Evolutionary conservation across 2,329 filamentous ascomycete genomes (phyloP).

Genomic region (Colletotrichum sp.): DNA sequence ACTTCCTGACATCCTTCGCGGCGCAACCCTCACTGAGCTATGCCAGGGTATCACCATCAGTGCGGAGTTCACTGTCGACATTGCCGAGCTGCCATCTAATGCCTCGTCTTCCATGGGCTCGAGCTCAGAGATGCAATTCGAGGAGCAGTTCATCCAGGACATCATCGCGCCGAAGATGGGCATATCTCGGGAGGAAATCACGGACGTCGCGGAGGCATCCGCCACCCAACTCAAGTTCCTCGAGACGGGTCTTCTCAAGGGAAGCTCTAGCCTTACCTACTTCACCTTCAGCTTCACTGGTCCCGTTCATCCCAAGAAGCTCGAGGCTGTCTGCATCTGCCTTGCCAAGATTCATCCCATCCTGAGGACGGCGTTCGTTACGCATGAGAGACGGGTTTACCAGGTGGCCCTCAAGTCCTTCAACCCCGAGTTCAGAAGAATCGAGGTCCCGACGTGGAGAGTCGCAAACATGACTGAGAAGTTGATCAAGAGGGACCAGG

Average conservation of each 20-base stretch:
- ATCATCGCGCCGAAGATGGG: slow-evolving; percentile 48
- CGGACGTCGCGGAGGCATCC: slow-evolving; percentile 54
- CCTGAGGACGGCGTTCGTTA: slow-evolving; percentile 59
- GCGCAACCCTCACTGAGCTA: slow-evolving; percentile 48
- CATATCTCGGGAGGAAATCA: slow-evolving; percentile 44
- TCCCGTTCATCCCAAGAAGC: slow-evolving; percentile 41
- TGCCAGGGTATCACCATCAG: slow-evolving; percentile 37
- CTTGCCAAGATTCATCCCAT: slow-evolving; percentile 52
- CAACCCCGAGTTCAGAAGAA: slow-evolving; percentile 46
- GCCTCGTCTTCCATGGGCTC: neutral
- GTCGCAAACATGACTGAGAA: slow-evolving; percentile 44
- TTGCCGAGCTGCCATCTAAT: neutral
- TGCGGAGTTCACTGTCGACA: slow-evolving; percentile 7
- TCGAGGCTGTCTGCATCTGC: slow-evolving; percentile 51
- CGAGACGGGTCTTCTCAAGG: slow-evolving; percentile 50
- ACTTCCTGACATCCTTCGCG: slow-evolving; percentile 46
- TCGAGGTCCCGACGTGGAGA: slow-evolving; percentile 44
- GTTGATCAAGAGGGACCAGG: slow-evolving; percentile 48
- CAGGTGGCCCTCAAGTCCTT: slow-evolving; percentile 52
- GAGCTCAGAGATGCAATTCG: slow-evolving; percentile 15
- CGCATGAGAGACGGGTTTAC: slow-evolving; percentile 49
- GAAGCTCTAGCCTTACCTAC: slow-evolving; percentile 50
- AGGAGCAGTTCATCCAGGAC: slow-evolving; percentile 42
- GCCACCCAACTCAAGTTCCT: slow-evolving; percentile 52
- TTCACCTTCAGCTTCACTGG: slow-evolving; percentile 54